Conservation (phyloP, 257 asterid genomes). For the Plantago elongata region DNA sequence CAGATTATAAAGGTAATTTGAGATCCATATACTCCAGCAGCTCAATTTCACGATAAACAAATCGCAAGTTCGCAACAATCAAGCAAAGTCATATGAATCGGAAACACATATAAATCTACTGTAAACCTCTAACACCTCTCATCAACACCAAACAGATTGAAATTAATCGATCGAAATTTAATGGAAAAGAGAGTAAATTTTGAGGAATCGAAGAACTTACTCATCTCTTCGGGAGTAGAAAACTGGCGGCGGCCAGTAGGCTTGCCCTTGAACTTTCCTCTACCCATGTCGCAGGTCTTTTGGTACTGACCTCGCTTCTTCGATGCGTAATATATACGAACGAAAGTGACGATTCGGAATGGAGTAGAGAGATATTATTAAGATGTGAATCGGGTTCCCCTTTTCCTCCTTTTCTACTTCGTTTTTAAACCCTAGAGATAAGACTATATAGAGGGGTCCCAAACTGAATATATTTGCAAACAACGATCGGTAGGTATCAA, state of each 20-base stretch:
- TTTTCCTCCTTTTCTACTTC: too few relatives aligned
- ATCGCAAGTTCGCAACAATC: not conserved
- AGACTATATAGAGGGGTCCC: too few relatives aligned
- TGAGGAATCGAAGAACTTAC: conserved; percentile 27
- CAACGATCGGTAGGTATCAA: too few relatives aligned
- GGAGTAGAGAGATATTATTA: too few relatives aligned
- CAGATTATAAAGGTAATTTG: too few relatives aligned
- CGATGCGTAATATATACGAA: conserved; percentile 1
- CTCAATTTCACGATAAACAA: not conserved
- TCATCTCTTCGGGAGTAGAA: conserved; percentile 54
- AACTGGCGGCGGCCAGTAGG: conserved; percentile 66
- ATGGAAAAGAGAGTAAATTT: not conserved
- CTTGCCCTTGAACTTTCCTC: conserved; percentile 63
- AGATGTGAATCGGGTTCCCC: too few relatives aligned
- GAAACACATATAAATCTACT: not conserved
- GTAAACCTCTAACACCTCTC: not conserved
- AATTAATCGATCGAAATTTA: too few relatives aligned
- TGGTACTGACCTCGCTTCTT: not conserved
- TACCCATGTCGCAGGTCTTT: conserved; percentile 31
- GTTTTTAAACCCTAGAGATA: too few relatives aligned
- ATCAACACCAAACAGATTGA: too few relatives aligned
- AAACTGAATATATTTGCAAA: too few relatives aligned
- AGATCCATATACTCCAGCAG: not conserved
- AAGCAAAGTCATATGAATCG: too few relatives aligned
- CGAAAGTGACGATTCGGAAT: too few relatives aligned